Percentiles rank a stretch among this genome's conserved stretches.
These are phyloP conservation scores for Colletotrichum sp. DNA, from an alignment of 2,329 filamentous ascomycete genomes.

Conservation along the genomic window DNA sequence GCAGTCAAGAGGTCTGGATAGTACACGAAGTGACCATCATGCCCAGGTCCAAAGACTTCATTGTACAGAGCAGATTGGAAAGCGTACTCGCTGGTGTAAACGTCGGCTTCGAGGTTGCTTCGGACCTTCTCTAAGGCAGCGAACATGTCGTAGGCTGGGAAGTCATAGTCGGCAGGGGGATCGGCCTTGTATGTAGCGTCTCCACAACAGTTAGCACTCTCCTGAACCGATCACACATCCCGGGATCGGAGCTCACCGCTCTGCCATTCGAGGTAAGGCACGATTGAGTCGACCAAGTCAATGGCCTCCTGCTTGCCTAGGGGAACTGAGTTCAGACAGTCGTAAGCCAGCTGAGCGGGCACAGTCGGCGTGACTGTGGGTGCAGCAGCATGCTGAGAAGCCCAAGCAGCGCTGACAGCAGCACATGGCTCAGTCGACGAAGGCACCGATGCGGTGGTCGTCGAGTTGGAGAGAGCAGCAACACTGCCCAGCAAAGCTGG, in stretches of 20 bases:
- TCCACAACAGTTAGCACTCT: neutral
- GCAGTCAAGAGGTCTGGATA: slow-evolving; percentile 43
- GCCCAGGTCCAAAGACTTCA: slow-evolving; percentile 39
- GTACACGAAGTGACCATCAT: slow-evolving; percentile 46
- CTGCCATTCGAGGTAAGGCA: slow-evolving; percentile 47
- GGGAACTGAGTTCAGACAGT: slow-evolving; percentile 46
- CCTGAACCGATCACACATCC: neutral
- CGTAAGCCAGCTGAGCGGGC: slow-evolving; percentile 40
- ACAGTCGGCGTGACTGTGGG: slow-evolving; percentile 24
- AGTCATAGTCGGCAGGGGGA: slow-evolving; percentile 55
- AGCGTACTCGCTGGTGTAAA: slow-evolving; percentile 42
- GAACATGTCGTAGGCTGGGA: slow-evolving; percentile 45
- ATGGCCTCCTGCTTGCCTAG: slow-evolving; percentile 42
- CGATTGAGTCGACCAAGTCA: slow-evolving; percentile 40
- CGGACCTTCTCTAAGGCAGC: slow-evolving; percentile 35
- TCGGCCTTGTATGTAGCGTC: slow-evolving; percentile 51
- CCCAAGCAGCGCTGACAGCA: neutral
- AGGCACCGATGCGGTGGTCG: neutral
- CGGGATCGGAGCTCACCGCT: slow-evolving; percentile 28
- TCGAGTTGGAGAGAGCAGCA: neutral
- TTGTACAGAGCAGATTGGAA: slow-evolving; percentile 45
- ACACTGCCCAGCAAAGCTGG: neutral
- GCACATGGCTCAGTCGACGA: slow-evolving; percentile 5
- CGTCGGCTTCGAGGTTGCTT: slow-evolving; percentile 32
- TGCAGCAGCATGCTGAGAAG: neutral